Conservation (phyloP, 2,329 filamentous ascomycete genomes). For the Uncinocarpus reesii region DNA sequence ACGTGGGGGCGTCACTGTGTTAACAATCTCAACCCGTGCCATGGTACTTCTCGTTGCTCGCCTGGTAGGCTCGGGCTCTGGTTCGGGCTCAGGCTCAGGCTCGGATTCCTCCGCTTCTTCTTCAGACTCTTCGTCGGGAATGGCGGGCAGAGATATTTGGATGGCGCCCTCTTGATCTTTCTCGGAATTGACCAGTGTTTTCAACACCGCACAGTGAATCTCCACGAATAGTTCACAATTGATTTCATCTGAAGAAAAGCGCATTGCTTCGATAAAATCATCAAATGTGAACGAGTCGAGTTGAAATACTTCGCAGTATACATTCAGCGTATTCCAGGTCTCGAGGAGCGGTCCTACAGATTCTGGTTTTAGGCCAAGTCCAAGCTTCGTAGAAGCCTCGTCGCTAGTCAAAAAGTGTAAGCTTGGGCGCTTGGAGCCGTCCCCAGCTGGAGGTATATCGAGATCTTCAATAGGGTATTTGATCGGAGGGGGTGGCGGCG, state of each 20-base stretch:
- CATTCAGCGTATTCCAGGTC: conserved; percentile 93
- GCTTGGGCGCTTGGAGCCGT: conserved; percentile 53
- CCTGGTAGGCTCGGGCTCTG: conserved; percentile 59
- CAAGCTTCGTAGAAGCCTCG: conserved; percentile 43
- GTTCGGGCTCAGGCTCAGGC: conserved; percentile 50
- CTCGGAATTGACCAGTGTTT: conserved; percentile 68
- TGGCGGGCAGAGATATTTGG: conserved; percentile 64
- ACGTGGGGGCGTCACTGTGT: conserved; percentile 51
- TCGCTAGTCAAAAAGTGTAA: conserved; percentile 68
- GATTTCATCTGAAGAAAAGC: conserved; percentile 60
- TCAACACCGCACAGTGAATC: conserved; percentile 82
- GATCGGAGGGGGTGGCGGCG: conserved; percentile 54
- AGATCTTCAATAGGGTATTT: conserved; percentile 96
- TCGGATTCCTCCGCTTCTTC: conserved; percentile 53
- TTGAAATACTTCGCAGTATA: conserved; percentile 91
- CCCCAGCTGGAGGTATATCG: conserved; percentile 59
- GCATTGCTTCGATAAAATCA: conserved; percentile 82
- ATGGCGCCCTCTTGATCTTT: conserved; percentile 62
- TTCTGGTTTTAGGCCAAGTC: conserved; percentile 59
- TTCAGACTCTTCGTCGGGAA: conserved; percentile 61
- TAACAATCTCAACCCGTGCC: conserved; percentile 67
- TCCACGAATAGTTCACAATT: conserved; percentile 82
- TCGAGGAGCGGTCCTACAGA: conserved; percentile 79
- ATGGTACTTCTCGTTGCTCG: conserved; percentile 79
- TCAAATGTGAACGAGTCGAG: conserved; percentile 97